Conservation (phyloP, 2,329 filamentous ascomycete genomes). For the Hypomyces rosellus region DNA sequence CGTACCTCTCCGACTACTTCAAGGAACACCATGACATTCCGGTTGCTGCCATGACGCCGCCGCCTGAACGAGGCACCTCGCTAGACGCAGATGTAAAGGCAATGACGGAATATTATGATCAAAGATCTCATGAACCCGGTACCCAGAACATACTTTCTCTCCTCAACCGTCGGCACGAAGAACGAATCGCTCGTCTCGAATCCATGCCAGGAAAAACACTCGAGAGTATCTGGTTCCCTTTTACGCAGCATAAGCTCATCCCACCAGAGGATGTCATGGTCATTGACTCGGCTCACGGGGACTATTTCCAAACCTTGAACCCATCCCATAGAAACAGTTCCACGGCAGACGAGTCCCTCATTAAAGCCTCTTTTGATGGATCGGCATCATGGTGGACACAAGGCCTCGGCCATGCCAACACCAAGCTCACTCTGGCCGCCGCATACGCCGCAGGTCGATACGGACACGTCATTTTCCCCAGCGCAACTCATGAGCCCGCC, state of each 20-base stretch:
- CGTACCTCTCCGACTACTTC: slow-evolving; percentile 65
- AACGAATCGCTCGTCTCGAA: slow-evolving; percentile 53
- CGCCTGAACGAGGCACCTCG: slow-evolving; percentile 44
- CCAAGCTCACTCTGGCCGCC: slow-evolving; percentile 63
- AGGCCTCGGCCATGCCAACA: slow-evolving; percentile 74
- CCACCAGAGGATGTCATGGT: slow-evolving; percentile 57
- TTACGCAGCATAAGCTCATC: slow-evolving; percentile 70
- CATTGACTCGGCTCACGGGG: slow-evolving; percentile 75
- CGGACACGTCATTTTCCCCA: slow-evolving; percentile 84
- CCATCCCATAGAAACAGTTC: background rate
- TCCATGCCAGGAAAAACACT: slow-evolving; percentile 57
- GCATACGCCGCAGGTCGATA: slow-evolving; percentile 79
- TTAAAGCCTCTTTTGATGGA: slow-evolving; percentile 64
- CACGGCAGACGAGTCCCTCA: slow-evolving; percentile 10
- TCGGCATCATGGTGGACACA: slow-evolving; percentile 93
- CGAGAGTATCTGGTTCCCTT: slow-evolving; percentile 74
- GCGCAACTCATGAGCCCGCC: slow-evolving; percentile 72
- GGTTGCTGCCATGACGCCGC: slow-evolving; percentile 51
- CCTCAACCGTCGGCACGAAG: slow-evolving; percentile 47
- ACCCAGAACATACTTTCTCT: slow-evolving; percentile 41
- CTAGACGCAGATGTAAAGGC: slow-evolving; percentile 43
- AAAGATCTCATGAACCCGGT: slow-evolving; percentile 31
- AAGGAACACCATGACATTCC: slow-evolving; percentile 48
- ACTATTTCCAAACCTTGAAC: slow-evolving; percentile 62
- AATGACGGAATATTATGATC: slow-evolving; percentile 60